Base-by-base conservation (phyloP, 2,329 filamentous ascomycete species). In the Hawksworthiomyces lignivorus region DNA sequence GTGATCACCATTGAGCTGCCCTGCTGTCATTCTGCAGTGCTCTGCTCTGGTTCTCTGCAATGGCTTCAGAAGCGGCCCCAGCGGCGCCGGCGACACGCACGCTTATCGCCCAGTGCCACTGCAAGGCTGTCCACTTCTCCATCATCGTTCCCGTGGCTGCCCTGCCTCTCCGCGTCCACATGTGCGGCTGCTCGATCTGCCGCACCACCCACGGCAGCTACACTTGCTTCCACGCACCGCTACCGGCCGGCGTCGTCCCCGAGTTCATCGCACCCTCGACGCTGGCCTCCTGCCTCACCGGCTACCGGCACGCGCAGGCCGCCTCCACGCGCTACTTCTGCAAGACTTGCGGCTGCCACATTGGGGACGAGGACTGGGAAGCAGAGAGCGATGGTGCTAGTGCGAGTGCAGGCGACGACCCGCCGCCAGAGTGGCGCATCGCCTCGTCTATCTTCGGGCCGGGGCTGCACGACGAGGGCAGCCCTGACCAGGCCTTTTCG, bases 311-410 rank as follows among this genome's bases (percentile, higher is more conserved):
- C 26, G 28, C 36, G 14, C 15, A 20, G 5, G 36, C 36, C 20
- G 20, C n/a, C 12, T 14, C 20, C 18, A 31, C 28, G 11, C 36
- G 36, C 29, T 32, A 32, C n/a, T 39, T 39, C 17, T 39, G 36
- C 28, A 39, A 30, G 19, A 39, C 36, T 15, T 39, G 36, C 36
- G 36, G 36, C 10, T 12, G 18, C 12, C 36, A 39, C 27, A 39
- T 39, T 17, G 36, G 36, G 12, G 37, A 39, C 29, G 36, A 39
- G 8, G 29, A 39, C 28, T 12, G 8, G 8, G 8, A 8, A 26
- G n/a, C n/a, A n/a, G n/a, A n/a, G n/a, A n/a, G n/a, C n/a, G n/a
- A n/a, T n/a, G n/a, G n/a, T n/a, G n/a, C n/a, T n/a, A n/a, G n/a
- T n/a, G n/a, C n/a, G n/a, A n/a, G n/a, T n/a, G n/a, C n/a, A n/a